Conservation (phyloP, 2,329 filamentous ascomycete genomes). For the Dothideomycetidae sp. region DNA sequence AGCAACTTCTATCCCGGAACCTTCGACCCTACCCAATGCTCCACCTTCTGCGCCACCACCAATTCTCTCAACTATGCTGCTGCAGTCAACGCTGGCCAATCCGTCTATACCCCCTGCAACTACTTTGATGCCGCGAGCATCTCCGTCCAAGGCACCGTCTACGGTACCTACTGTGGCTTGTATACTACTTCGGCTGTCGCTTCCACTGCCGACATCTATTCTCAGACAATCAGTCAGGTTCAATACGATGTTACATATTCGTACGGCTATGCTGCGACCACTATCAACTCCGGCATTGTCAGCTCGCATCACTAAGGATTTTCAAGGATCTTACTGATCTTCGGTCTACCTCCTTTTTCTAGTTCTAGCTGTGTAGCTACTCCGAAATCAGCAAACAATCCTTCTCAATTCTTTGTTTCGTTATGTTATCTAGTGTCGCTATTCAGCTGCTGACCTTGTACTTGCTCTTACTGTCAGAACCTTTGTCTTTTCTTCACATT, state of each 20-base stretch:
- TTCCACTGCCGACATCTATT: background rate
- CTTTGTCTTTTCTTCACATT: too few species aligned
- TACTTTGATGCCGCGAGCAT: constrained; percentile 10
- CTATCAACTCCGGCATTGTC: too few species aligned
- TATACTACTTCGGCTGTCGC: constrained; percentile 5
- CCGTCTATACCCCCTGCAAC: constrained; percentile 11
- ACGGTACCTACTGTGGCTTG: constrained; percentile 9
- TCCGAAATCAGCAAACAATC: too few species aligned
- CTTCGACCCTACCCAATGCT: constrained; percentile 8
- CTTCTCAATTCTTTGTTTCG: too few species aligned
- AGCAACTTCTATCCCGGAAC: constrained; percentile 4
- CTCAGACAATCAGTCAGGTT: background rate
- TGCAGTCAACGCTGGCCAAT: constrained; percentile 1
- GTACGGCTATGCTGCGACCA: constrained; percentile 5
- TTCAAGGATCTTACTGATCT: too few species aligned
- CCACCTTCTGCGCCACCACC: constrained; percentile 2
- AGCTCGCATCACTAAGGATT: too few species aligned
- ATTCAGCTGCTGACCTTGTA: too few species aligned
- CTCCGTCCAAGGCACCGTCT: constrained; percentile 5
- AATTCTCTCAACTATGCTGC: background rate
- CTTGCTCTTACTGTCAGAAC: too few species aligned
- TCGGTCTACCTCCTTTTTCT: too few species aligned
- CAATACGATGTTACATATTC: constrained; percentile 9
- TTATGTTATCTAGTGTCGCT: too few species aligned
- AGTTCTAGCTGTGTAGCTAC: too few species aligned